Conservation (phyloP, 73 alveolate genomes). For the Breviolum minutum region DNA sequence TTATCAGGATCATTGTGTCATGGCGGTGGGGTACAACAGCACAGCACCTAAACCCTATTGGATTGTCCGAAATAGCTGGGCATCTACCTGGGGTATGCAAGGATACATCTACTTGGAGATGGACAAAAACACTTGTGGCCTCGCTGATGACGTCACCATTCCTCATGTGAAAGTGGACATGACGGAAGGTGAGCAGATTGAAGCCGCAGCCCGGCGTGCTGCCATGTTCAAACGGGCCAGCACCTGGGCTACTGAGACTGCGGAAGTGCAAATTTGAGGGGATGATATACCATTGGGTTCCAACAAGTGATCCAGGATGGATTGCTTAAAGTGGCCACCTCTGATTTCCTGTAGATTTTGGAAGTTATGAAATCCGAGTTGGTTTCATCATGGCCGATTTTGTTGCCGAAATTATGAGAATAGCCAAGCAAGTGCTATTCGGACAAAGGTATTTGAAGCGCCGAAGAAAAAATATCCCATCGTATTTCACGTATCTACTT, state of each 20-base stretch:
- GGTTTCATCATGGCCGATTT: no score
- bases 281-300: not conserved
- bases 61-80: slow-evolving; percentile 95
- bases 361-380: no score
- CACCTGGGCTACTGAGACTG: not conserved
- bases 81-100: slow-evolving; percentile 87
- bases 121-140: slow-evolving; percentile 94
- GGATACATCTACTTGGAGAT: slow-evolving; percentile 93
- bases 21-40: slow-evolving; percentile 92
- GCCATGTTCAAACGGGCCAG: slow-evolving; percentile 62
- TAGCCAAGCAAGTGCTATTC: no score
- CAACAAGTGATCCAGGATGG: no score
- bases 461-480: not conserved
- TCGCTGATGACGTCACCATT: slow-evolving; percentile 87
- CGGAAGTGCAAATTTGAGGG: no score
- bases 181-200: slow-evolving; percentile 28
- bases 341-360: no score
- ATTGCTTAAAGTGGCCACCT: no score
- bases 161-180: slow-evolving; percentile 88
- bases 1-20: slow-evolving; percentile 87
- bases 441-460: no score
- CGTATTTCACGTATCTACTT: no score
- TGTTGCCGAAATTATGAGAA: no score
- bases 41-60: slow-evolving; percentile 81
- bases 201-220: slow-evolving; percentile 59